Base-by-base conservation (phyloP, 345 rosid species). In the Bruguiera sexangula region DNA sequence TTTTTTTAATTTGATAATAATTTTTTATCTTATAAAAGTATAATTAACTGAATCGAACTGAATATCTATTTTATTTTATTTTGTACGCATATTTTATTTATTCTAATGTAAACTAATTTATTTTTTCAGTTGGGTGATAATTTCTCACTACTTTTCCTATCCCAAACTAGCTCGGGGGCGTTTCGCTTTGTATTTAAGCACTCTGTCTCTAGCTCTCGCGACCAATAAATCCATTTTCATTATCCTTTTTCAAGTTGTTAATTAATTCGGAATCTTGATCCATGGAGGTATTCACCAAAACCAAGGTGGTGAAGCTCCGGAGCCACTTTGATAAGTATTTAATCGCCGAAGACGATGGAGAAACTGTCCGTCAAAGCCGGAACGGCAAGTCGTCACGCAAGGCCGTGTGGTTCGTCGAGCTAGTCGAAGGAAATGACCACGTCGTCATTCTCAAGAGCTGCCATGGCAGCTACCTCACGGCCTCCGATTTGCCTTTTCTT, bases 251-350 rank as follows among this genome's bases (percentile, higher is more conserved):
- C 26, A 16, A 10, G 27, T 11, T 11, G 11, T 6, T 16, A 13
- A 19, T 16, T 63, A 8, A 18, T 46, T 21, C 27, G 11, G 20
- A 24, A 22, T 60, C 48, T 10, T 37, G 19, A 15, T 10, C 10
- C 2, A 93, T 93, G 99, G 99, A 95, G 77, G 19, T 88, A 6
- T 87, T 95, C 70, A 75, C 80, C 57, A 83, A 92, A 67, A 72
- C 91, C 3, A 82, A 76, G 75, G 87, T 77, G 13, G 88, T 92
- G 8, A 92, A 82, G 82, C 82, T 95, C 73, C 83, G 92, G 13
- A 84, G 96, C 86, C 97, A 92, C 81, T 90, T 87, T 1, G 91
- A 85, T 60, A 95, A 95, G 78, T 92, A 89, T 76, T 48, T 95
- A 9, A 78, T 88, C 52, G 96, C 97, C 48, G 93, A 83, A 67